Percentiles rank a stretch among this genome's conserved stretches.
phyloP scores from a whole-genome alignment of 2,329 filamentous ascomycete genomes.

The Aspergillus puulaauensis region DNA sequence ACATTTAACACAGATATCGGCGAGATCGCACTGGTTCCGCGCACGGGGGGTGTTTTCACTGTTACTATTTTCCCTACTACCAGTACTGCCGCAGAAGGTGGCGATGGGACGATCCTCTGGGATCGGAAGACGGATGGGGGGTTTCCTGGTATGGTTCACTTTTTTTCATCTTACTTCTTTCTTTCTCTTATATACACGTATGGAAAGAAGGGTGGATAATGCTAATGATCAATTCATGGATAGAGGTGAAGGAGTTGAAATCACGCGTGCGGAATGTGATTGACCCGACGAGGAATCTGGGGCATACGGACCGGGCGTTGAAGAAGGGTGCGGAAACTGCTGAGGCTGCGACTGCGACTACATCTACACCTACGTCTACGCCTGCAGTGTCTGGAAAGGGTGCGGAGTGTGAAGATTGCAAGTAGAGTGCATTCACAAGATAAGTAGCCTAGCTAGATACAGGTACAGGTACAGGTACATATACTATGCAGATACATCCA shows the following conservation, averaged over 20 bases:
- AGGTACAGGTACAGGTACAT: not conserved
- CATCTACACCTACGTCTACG: not conserved
- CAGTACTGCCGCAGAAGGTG: not conserved
- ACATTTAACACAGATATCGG: conserved; percentile 83
- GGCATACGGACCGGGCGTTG: conserved; percentile 69
- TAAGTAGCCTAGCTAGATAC: not conserved
- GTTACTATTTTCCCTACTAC: conserved; percentile 59
- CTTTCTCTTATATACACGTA: not conserved
- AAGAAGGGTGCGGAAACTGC: conserved; percentile 16
- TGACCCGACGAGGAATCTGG: conserved; percentile 73
- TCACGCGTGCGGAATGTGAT: conserved; percentile 78
- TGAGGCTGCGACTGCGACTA: not conserved
- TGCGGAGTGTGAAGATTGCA: conserved; percentile 16
- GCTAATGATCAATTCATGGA: not conserved
- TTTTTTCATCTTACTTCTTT: not conserved
- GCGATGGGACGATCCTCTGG: conserved; percentile 64
- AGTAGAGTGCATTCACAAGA: conserved; percentile 7
- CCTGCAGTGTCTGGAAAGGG: not conserved
- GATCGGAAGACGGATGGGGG: conserved; percentile 83
- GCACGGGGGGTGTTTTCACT: conserved; percentile 79
- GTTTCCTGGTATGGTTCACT: conserved; percentile 64
- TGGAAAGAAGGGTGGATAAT: no score
- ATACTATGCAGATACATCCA: not conserved
- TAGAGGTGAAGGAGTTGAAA: conserved; percentile 87
- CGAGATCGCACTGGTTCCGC: conserved; percentile 82